Evolutionary conservation across 2,329 filamentous ascomycete genomes (phyloP).

Genomic region (Epichloe sp.): DNA sequence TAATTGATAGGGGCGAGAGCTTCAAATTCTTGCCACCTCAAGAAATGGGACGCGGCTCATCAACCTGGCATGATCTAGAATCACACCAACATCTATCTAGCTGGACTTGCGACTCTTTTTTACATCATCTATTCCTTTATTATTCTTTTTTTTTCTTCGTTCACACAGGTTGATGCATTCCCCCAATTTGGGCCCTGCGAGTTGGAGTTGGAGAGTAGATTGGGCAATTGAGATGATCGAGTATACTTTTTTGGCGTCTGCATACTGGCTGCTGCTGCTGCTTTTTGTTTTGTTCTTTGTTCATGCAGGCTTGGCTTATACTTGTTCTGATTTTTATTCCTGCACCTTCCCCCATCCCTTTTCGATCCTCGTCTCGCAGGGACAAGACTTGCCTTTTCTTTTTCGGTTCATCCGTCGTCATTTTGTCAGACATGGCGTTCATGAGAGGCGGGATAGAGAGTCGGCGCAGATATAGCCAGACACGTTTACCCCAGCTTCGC

Average conservation of each 20-base stretch:
- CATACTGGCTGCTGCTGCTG: conserved; percentile 3
- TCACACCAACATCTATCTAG: not conserved
- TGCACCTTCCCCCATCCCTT: not conserved
- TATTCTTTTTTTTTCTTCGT: not conserved
- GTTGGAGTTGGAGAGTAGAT: conserved; percentile 7
- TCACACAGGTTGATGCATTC: not conserved
- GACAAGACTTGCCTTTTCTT: not conserved
- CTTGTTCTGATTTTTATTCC: not conserved
- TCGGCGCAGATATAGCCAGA: not conserved
- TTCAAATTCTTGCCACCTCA: not conserved
- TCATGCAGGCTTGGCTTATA: not conserved
- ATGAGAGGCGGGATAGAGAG: not conserved
- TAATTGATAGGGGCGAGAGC: not conserved
- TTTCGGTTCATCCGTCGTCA: not conserved
- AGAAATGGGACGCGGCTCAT: too few species aligned
- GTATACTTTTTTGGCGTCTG: conserved; percentile 8
- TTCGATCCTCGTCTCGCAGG: not conserved
- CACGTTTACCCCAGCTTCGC: not conserved
- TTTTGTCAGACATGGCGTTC: conserved; percentile 5
- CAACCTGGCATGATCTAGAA: too few species aligned
- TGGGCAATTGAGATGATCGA: conserved; percentile 1
- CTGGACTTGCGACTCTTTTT: not conserved
- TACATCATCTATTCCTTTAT: not conserved
- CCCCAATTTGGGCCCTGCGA: not conserved
- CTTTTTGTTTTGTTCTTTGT: not conserved